Evolutionary conservation across 2,329 filamentous ascomycete genomes (phyloP).

Genomic region (Leptographium lundbergii): DNA sequence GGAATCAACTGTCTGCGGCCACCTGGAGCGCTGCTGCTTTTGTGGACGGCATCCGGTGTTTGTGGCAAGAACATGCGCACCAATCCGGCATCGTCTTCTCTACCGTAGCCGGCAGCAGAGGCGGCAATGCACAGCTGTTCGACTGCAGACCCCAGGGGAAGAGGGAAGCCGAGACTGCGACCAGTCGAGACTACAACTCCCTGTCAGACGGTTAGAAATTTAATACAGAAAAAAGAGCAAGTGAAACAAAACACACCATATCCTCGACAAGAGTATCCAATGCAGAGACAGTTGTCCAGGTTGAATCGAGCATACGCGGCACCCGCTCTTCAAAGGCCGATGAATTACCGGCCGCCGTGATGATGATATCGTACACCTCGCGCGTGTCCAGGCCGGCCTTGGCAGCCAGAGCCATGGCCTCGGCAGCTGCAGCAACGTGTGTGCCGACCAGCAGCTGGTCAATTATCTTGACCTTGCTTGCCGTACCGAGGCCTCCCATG

Average conservation of each 20-base stretch:
- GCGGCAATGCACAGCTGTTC: conserved; percentile 21
- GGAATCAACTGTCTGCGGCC: conserved; percentile 11
- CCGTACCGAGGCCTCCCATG: conserved; percentile 33
- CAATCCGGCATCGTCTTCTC: conserved; percentile 17
- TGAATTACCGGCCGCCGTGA: conserved; percentile 21
- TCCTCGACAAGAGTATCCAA: conserved; percentile 15
- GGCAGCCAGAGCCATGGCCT: conserved; percentile 39
- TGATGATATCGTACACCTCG: conserved; percentile 19
- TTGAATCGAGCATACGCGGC: conserved; percentile 36
- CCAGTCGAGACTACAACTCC: neutral
- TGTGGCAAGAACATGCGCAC: conserved; percentile 11
- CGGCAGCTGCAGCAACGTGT: conserved; percentile 36
- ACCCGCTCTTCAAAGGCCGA: conserved; percentile 47
- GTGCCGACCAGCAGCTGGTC: conserved; percentile 39
- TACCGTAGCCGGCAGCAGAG: conserved; percentile 16
- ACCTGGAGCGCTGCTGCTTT: neutral
- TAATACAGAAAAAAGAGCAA: neutral
- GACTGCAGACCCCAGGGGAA: conserved; percentile 21
- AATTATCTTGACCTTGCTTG: conserved; percentile 41
- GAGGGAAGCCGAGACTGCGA: conserved; percentile 17
- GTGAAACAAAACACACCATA: neutral
- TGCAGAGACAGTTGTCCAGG: conserved; percentile 26
- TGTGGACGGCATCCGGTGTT: conserved; percentile 12
- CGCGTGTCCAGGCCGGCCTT: conserved; percentile 30
- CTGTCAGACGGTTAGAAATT: neutral